Evolutionary conservation across 306 rosid species (phyloP).

Genomic region (Spatholobus suberectus): DNA sequence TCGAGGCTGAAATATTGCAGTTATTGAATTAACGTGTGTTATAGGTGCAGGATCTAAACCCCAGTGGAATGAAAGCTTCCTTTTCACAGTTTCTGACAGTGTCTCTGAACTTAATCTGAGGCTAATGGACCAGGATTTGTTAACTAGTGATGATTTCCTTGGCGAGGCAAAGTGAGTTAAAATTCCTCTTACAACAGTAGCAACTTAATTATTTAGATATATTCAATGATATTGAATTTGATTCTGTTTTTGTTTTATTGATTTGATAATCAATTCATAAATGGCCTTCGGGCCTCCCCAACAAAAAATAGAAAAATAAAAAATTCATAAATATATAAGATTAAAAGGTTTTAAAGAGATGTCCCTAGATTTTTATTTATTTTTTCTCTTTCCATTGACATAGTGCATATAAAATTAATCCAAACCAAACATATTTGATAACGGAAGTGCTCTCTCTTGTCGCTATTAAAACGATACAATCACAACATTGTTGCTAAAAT

Average conservation of each 20-base stretch:
- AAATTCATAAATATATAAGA: too few species aligned
- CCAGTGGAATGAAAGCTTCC: slow-evolving; percentile 53
- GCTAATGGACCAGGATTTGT: slow-evolving; percentile 48
- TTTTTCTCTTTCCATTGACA: too few species aligned
- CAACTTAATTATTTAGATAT: not conserved
- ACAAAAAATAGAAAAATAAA: too few species aligned
- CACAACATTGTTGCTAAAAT: too few species aligned
- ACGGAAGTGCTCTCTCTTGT: too few species aligned
- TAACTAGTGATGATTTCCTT: slow-evolving; percentile 45
- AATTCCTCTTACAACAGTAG: not conserved
- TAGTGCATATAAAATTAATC: too few species aligned
- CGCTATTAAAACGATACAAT: too few species aligned
- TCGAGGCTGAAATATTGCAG: not conserved
- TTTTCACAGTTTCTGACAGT: slow-evolving; percentile 48
- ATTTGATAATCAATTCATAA: not conserved
- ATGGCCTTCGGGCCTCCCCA: not conserved
- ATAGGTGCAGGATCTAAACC: slow-evolving; percentile 50
- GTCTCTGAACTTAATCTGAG: slow-evolving; percentile 46
- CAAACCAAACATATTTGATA: too few species aligned
- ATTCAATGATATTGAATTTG: not conserved
- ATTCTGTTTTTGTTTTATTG: not conserved
- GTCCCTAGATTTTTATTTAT: too few species aligned
- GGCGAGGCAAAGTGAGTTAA: slow-evolving; percentile 48
- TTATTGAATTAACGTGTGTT: not conserved
- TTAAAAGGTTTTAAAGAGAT: too few species aligned